Evolutionary conservation across 345 rosid species (phyloP).

Genomic region (Rhodamnia argentea): DNA sequence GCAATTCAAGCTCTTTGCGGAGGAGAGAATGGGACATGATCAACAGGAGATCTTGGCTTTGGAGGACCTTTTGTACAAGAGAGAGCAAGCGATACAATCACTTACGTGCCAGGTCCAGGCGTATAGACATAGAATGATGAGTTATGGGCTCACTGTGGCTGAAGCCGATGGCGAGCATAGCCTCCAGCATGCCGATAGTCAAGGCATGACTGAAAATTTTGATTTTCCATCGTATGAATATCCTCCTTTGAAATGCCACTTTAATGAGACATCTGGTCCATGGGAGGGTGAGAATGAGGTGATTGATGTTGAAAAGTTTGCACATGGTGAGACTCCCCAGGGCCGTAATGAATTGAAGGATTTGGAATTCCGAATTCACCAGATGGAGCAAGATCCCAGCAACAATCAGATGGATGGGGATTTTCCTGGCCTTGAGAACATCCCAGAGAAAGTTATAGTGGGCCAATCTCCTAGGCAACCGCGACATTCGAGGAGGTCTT

Average conservation of each 20-base stretch:
- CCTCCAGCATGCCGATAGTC: background rate
- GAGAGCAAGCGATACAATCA: conserved; percentile 80
- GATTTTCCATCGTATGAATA: conserved; percentile 46
- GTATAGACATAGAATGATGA: conserved; percentile 90
- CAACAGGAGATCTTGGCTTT: conserved; percentile 62
- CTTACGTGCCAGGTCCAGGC: conserved; percentile 74
- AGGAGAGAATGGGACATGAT: conserved; percentile 94
- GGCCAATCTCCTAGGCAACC: conserved; percentile 65
- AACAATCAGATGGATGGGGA: conserved; percentile 36
- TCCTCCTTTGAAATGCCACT: conserved; percentile 67
- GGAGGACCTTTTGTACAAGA: conserved; percentile 75
- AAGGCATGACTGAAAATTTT: conserved; percentile 22
- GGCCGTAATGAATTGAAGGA: conserved; percentile 41
- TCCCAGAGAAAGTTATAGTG: conserved; percentile 61
- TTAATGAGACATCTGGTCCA: conserved; percentile 43
- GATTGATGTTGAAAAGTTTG: conserved; percentile 67
- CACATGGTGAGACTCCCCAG: conserved; percentile 54
- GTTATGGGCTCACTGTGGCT: conserved; percentile 59
- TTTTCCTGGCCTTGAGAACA: conserved; percentile 29
- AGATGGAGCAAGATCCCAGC: conserved; percentile 66
- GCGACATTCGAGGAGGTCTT: conserved; percentile 40
- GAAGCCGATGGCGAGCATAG: conserved; percentile 54
- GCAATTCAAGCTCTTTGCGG: conserved; percentile 76
- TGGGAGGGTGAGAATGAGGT: conserved; percentile 50
- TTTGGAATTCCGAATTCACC: conserved; percentile 62